Evolutionary conservation across 208 protist species (phyloP).

Genomic region (Herpetomonas samuelpessoai): DNA sequence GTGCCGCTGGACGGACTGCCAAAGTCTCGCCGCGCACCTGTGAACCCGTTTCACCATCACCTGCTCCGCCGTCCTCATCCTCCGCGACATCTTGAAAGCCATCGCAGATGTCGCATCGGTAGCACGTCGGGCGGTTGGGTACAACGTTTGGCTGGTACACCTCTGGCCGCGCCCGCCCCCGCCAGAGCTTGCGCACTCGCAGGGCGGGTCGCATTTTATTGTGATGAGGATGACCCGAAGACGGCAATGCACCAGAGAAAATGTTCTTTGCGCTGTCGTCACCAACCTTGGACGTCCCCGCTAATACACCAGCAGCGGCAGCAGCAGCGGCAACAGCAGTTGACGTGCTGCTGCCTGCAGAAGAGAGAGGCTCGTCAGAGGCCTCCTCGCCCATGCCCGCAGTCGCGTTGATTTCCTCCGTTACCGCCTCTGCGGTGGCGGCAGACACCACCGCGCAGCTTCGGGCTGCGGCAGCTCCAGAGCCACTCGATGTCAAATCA

Average conservation of each 20-base stretch:
- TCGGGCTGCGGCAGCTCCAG: neutral
- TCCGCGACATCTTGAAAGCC: conserved; percentile 17
- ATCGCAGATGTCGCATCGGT: conserved; percentile 66
- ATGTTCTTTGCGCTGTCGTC: no score
- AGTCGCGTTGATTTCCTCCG: neutral
- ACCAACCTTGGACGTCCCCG: no score
- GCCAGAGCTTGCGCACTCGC: conserved; percentile 4
- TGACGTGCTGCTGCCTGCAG: no score
- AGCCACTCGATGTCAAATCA: neutral
- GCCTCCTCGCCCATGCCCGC: no score
- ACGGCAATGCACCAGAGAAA: no score
- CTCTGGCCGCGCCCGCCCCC: conserved; percentile 1
- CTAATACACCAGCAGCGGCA: no score
- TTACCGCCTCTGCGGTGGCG: neutral
- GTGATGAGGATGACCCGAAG: no score
- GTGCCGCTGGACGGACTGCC: no score
- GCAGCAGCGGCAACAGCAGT: no score
- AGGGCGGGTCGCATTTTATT: neutral
- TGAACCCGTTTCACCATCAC: no score
- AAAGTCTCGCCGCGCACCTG: no score
- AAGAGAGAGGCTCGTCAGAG: no score
- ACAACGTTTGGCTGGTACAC: conserved; percentile 18
- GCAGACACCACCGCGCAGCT: neutral
- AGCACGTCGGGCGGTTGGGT: conserved; percentile 32
- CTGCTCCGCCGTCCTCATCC: neutral